These are phyloP conservation scores for Salvia rosmarinus DNA, from an alignment of 257 asterid species.

Conservation along the genomic window DNA sequence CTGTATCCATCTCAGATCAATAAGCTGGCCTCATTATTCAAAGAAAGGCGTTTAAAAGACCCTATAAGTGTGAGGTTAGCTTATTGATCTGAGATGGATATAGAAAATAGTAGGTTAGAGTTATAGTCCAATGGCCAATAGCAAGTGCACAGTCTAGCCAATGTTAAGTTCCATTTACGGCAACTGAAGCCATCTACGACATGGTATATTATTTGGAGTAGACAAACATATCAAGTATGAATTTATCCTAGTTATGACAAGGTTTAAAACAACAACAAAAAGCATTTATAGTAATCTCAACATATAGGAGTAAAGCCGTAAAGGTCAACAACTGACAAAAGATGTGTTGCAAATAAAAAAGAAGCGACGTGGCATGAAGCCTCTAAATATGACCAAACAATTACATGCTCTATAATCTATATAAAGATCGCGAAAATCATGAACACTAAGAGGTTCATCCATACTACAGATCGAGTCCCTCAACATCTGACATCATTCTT, in stretches of 20 bases:
- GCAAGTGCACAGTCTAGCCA: neutral
- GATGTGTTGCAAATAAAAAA: too few relatives aligned
- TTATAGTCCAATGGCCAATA: neutral
- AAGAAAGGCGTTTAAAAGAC: too few relatives aligned
- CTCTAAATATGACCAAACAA: too few relatives aligned
- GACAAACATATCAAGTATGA: neutral
- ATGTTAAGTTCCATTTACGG: neutral
- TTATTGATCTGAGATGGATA: neutral
- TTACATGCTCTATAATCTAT: too few relatives aligned
- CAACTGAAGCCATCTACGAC: neutral
- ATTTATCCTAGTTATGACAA: neutral
- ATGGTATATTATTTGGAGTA: neutral
- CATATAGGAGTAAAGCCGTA: neutral
- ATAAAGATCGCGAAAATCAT: too few relatives aligned
- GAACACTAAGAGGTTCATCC: too few relatives aligned
- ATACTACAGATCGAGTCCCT: too few relatives aligned
- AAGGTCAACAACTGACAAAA: neutral
- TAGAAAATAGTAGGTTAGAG: neutral
- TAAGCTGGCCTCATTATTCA: neutral
- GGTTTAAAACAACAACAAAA: neutral
- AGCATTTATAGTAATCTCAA: neutral
- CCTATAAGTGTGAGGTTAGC: too few relatives aligned
- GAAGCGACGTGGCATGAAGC: too few relatives aligned
- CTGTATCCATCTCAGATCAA: neutral
- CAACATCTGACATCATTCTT: too few relatives aligned